Percentiles rank a stretch among this genome's conserved stretches.
Conservation (phyloP, 169 alveolate genomes). For the Besnoitia besnoiti region DNA sequence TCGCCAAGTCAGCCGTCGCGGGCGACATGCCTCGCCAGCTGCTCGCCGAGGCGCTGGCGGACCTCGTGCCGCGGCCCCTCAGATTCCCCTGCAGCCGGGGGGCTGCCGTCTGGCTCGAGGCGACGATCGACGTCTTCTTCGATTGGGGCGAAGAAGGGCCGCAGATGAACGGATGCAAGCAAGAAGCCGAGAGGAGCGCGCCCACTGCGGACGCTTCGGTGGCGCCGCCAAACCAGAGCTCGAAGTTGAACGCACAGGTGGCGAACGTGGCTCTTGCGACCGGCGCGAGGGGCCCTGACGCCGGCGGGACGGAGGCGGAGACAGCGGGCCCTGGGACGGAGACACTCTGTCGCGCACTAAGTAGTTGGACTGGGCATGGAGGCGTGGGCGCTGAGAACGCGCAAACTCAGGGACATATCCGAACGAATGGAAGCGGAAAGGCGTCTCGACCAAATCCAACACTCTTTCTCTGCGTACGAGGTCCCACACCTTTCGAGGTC, state of each 20-base stretch:
- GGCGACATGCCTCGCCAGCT: background rate
- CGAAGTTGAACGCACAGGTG: no score
- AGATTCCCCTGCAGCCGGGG: conserved; percentile 19
- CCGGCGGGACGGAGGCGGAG: background rate
- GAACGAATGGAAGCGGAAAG: background rate
- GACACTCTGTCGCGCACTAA: background rate
- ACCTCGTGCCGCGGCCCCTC: background rate
- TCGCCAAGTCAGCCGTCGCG: background rate
- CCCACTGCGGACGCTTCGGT: background rate
- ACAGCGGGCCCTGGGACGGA: background rate
- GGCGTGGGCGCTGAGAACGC: background rate
- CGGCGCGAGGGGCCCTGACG: background rate
- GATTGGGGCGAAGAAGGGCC: background rate
- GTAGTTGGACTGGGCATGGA: background rate
- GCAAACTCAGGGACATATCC: no score
- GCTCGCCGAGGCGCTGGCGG: background rate
- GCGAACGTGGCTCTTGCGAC: background rate
- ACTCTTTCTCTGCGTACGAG: background rate
- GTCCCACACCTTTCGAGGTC: background rate
- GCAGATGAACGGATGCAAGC: no score
- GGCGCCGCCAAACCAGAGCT: background rate
- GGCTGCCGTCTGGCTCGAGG: conserved; percentile 21
- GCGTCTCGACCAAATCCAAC: background rate
- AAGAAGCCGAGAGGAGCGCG: background rate
- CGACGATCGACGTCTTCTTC: background rate